A percentile compares a stretch with the other conserved stretches of the same genome.
Conservation (phyloP, 163 green algal genomes). For the Chlorella variabilis region DNA sequence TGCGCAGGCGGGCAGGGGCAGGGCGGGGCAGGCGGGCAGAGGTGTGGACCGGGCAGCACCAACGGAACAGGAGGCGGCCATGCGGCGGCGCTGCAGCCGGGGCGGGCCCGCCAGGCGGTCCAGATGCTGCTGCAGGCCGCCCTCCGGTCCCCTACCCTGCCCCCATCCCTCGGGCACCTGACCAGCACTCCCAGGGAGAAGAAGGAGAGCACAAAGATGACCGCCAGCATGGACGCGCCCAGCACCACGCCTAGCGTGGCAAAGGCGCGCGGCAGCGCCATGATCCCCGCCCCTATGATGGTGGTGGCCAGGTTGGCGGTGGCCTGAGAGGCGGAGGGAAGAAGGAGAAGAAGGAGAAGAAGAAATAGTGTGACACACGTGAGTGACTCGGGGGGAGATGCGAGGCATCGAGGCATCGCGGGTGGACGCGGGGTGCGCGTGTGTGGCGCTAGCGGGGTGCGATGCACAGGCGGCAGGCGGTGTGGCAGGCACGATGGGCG, state of each 20-base stretch:
- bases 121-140: not conserved
- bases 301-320: conserved; percentile 53
- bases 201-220: conserved; percentile 41
- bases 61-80: too few species aligned
- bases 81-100: too few species aligned
- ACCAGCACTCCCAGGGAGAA: conserved; percentile 48
- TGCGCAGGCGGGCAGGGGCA: not conserved
- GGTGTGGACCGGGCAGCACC: not conserved
- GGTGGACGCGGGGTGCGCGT: too few species aligned
- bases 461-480: too few species aligned
- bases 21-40: too few species aligned
- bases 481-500: too few species aligned
- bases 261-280: conserved; percentile 53
- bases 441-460: too few species aligned
- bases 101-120: too few species aligned
- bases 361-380: not conserved
- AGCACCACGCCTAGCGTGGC: conserved; percentile 51
- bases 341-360: not conserved
- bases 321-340: conserved; percentile 22
- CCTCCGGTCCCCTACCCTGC: too few species aligned
- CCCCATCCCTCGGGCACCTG: too few species aligned
- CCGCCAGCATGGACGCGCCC: conserved; percentile 24
- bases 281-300: conserved; percentile 55
- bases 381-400: too few species aligned
- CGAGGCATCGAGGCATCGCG: too few species aligned